Evolutionary conservation across 257 asterid species (phyloP).

Genomic region (Solanum sparsipilum): DNA sequence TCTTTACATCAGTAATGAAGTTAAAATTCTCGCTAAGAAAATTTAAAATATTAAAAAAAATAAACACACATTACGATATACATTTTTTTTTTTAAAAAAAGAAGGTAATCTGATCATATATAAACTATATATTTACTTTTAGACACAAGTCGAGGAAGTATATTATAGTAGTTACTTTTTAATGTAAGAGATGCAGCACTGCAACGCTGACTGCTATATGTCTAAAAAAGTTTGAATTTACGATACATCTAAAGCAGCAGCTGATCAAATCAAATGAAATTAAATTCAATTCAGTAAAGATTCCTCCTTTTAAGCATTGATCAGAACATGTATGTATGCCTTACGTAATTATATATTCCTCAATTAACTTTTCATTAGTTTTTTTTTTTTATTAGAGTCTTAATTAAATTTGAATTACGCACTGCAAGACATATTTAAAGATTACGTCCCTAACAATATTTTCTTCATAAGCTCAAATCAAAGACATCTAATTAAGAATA

Average conservation of each 20-base stretch:
- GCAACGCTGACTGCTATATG: background rate
- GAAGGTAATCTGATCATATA: too few species aligned
- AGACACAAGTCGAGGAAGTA: background rate
- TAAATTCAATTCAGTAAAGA: background rate
- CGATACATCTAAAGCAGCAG: background rate
- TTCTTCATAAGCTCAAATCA: rapidly evolving
- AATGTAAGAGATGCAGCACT: background rate
- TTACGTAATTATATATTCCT: background rate
- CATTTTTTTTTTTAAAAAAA: too few species aligned
- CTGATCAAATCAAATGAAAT: background rate
- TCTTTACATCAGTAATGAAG: too few species aligned
- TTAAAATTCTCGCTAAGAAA: too few species aligned
- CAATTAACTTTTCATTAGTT: background rate
- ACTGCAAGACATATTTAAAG: rapidly evolving
- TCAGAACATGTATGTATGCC: background rate
- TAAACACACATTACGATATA: too few species aligned
- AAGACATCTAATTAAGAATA: too few species aligned
- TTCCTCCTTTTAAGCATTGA: background rate
- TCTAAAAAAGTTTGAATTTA: background rate
- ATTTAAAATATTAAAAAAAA: too few species aligned
- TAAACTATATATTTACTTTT: too few species aligned
- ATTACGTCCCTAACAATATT: too few species aligned
- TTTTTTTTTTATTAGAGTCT: too few species aligned
- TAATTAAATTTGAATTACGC: too few species aligned
- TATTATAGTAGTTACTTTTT: background rate